Base-by-base conservation (phyloP, 2,329 filamentous ascomycete species). In the Sporothrix pseudoabietina region DNA sequence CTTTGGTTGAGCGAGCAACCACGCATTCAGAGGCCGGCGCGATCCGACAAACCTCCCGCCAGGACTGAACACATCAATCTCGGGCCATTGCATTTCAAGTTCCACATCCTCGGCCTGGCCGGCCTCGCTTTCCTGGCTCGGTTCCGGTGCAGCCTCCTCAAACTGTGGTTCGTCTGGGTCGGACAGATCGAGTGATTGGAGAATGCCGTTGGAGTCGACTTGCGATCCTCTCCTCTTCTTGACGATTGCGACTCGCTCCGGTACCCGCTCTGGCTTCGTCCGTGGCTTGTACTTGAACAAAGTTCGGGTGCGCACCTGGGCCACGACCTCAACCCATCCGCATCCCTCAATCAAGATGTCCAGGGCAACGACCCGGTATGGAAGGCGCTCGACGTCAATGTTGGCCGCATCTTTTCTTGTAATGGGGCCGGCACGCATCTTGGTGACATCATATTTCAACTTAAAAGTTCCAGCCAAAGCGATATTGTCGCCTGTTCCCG, bases 281-380 rank as follows among this genome's bases (percentile, higher is more conserved):
- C 72, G 68, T 44, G 78, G 80, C 65, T 70, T 76, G 69, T 63
- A 73, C 19, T 49, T 63, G 63, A 75, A 82, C 72, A 86, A 81
- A 73, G 86, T 83, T 78, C 82, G 87, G 19, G 85, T 88, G 69
- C 95, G 89, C 10, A 97, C 89, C 82, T 99, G 95, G 3, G 91
- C 91, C 0, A 90, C 90, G 55, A 99, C 81, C 82, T 99, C 96
- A 2, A 99, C 87, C 92, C 97, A 99, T 8, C 96, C 96, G 35
- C 94, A 91, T 1, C 96, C 94, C 80, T 98, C 95, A 69, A 99
- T 90, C 16, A 99, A 84, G 32, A 99, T 89, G 79, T 99, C 97
- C 0, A 91, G 87, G 9, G 91, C 89, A 74, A 96, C 86, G 1
- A 98, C 89, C 16, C 88, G 87, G 81, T 94, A 99, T 0, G 94